Evolutionary conservation across 257 asterid species (phyloP), one percentile per base, ranked within the genome.

Genomic region (Fraxinus americana): DNA sequence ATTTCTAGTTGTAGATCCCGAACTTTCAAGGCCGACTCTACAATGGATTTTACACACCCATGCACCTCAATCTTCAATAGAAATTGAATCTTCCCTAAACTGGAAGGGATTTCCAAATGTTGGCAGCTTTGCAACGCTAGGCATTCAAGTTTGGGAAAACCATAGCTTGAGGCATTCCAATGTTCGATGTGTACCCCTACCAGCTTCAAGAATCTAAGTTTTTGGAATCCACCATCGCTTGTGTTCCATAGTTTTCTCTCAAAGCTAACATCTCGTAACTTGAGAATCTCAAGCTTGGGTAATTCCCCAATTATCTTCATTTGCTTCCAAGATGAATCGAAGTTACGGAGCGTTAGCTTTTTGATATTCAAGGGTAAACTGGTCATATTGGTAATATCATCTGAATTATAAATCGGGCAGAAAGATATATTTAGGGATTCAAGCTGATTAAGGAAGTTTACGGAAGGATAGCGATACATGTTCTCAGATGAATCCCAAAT

Each of bases 21-120:
- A 74, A 82, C 36, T 35, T 35, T 3, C 25, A 35, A 2, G 11
- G 80, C 82, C 16, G 80, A 78, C 13, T 30, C 54, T 13, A 23
- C 66, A 13, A 70, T 45, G 32, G 70, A 50, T 43, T 39, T 0
- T 34, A 25, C 67, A 19, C 48, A 32, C 52, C 71, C 14, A 7
- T 43, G 23, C 59, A 82, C 78, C 83, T 82, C 78, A 13, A 82
- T 78, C 67, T 75, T 70, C 80, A 32, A 70, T 34, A 82, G 79
- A 73, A 0, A 14, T 9, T 0, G 23, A 19, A 68, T 30, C 32
- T 74, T 65, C 21, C 83, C 81, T 1, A 82, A 52, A 41, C 50
- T 75, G 6, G 39, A 1, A 36, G 2, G 17, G 45, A 39, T 48
- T 3, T 11, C 57, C 14, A 48, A 48, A 3, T 39, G 12, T 0